Evolutionary conservation across 768 basidiomycete genomes (phyloP), one percentile per base, ranked within the genome.

Genomic region (Suillus weaverae): DNA sequence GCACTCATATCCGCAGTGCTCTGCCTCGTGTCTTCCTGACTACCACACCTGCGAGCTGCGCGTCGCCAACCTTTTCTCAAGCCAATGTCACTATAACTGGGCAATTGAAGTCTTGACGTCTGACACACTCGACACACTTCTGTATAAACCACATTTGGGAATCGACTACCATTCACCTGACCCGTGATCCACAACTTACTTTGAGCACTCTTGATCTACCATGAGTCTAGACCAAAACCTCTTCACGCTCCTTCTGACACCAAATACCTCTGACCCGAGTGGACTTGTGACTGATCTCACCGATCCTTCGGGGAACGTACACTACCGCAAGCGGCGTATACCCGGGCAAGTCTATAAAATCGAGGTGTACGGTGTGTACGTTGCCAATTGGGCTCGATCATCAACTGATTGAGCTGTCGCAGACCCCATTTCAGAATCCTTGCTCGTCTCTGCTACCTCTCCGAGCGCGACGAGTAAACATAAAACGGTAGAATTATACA

Each of bases 181-280:
- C 35, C n/a, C 22, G 14, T 26, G 5, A 22, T 57, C 3, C 22
- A 57, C 56, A 16, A 59, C 38, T 30, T 11, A 30, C 18, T 59
- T 57, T 11, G 26, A 32, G 26, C 26, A 5, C 18, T 39, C 39
- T 32, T 35, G 18, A 61, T 68, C 44, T 69, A 67, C 61, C 70
- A 94, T 94, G 92, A 91, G 91, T 72, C 80, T 95, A 62, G 92
- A 94, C 75, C 85, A 92, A 75, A 94, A 94, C 73, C 80, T 95
- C 13, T 95, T 94, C 79, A 94, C 93, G 3, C 86, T 95, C 62
- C 76, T 84, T 67, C 77, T 93, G 63, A 83, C 84, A 0, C 85
- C 85, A 6, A 85, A 84, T 72, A 76, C 85, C 64, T 83, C 87
- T 44, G 82, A 88, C 67, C 83, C 85, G 13, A 80, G 81, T 68